phyloP scores from a whole-genome alignment of 768 basidiomycete genomes.

The Piloderma croceum region DNA sequence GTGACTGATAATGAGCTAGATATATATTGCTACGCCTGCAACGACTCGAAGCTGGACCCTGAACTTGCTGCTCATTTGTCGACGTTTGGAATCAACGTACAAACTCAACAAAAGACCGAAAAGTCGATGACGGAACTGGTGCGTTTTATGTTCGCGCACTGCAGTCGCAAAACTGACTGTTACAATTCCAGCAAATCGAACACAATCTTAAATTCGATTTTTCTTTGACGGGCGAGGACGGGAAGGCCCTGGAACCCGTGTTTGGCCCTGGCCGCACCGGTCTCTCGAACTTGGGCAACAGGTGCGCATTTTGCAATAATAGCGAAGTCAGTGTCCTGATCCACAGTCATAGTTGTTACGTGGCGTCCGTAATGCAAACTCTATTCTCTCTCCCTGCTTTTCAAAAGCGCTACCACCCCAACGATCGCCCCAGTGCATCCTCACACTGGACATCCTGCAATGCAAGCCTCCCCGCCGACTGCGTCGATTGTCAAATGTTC shows the following conservation, averaged over 20 bases:
- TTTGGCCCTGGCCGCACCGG: constrained; percentile 90
- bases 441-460: constrained; percentile 59
- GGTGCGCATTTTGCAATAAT: no score
- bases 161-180: no score
- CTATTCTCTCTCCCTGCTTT: constrained; percentile 80
- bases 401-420: constrained; percentile 58
- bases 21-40: constrained; percentile 88
- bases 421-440: constrained; percentile 12
- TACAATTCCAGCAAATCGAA: constrained; percentile 87
- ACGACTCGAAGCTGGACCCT: constrained; percentile 78
- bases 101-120: constrained; percentile 81
- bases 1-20: constrained; percentile 41
- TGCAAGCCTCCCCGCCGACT: constrained; percentile 67
- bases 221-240: constrained; percentile 80
- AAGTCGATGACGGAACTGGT: constrained; percentile 96
- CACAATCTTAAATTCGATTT: constrained; percentile 95
- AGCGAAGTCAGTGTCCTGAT: no score
- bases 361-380: constrained; percentile 88
- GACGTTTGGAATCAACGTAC: constrained; percentile 83
- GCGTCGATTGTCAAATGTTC: constrained; percentile 92
- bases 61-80: constrained; percentile 67
- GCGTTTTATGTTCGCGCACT: constrained; percentile 18
- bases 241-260: constrained; percentile 80
- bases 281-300: constrained; percentile 88
- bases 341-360: constrained; percentile 95